Evolutionary conservation across 2,329 filamentous ascomycete genomes (phyloP).

Genomic region (Fusarium sp.): DNA sequence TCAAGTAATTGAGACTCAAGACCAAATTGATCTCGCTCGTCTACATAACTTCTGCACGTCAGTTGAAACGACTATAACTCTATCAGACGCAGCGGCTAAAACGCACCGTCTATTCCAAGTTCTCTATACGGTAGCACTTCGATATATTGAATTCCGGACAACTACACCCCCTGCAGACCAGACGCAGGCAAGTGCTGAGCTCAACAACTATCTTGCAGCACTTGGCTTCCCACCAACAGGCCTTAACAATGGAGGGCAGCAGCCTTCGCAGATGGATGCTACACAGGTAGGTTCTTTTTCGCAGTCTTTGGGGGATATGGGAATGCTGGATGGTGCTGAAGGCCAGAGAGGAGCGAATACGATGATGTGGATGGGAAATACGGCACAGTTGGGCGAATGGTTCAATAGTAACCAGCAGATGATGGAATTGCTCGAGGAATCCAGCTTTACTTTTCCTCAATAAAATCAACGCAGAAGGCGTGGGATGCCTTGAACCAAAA

Average conservation of each 20-base stretch:
- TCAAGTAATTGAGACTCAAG: conserved; percentile 59
- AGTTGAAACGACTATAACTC: conserved; percentile 59
- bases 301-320: conserved; percentile 25
- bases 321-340: conserved; percentile 18
- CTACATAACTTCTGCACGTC: conserved; percentile 63
- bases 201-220: conserved; percentile 55
- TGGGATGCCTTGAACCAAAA: background rate
- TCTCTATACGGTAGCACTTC: conserved; percentile 66
- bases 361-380: conserved; percentile 53
- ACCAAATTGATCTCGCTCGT: conserved; percentile 56
- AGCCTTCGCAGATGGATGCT: conserved; percentile 28
- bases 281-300: conserved; percentile 19
- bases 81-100: conserved; percentile 62
- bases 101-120: conserved; percentile 68
- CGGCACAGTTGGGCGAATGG: conserved; percentile 53
- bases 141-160: conserved; percentile 67
- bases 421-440: conserved; percentile 51
- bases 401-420: conserved; percentile 54
- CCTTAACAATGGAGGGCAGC: conserved; percentile 16
- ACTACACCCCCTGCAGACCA: conserved; percentile 44
- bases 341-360: conserved; percentile 38
- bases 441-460: conserved; percentile 42
- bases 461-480: background rate
- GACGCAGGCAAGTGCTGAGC: conserved; percentile 49
- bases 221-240: conserved; percentile 56